Base-by-base conservation (phyloP, 805 yeast genomes). In the Cyberlindnera americana region DNA sequence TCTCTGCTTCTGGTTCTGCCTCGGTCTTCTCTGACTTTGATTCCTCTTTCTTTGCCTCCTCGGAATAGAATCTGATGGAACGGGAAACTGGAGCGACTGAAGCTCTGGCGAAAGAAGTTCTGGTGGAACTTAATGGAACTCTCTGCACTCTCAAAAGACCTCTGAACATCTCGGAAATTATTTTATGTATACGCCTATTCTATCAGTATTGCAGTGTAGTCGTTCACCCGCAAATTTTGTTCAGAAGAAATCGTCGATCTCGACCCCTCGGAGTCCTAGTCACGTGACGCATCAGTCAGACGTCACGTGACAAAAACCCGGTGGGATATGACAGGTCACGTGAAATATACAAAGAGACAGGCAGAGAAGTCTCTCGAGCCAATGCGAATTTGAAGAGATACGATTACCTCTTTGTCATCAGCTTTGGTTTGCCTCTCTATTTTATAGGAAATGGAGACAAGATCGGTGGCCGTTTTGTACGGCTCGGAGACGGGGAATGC, bases 401-500 rank as follows among this genome's bases (percentile, higher is more conserved):
- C 40, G 40, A 26, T 40, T 40, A 40, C 37, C 9, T 21, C 23
- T 21, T 21, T 21, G 23, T 8, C 15, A 25, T 13, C 12, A 9
- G 8, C 8, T 9, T 22, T 22, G 8, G 11, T 22, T 22, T 22
- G 12, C 25, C 25, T 22, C 12, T 22, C 8, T 22, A 9, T 12
- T 22, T n/a, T n/a, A n/a, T n/a, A n/a, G n/a, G n/a, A n/a, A 23
- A 34, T 37, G 41, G 41, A 37, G 53, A 47, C 44, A 34, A 53
- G 61, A 37, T 53, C 60, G 24, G 66, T 84, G 10, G 77, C 78
- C 15, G 75, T 93, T 6, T 64, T 93, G 1, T 90, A 83, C 60
- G 97, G 97, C 0, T 81, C 96, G 2, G 98, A 90, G 56, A 86
- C 97, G 0, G 98, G 97, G 1, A 90, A 85, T 54, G 75, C 96